These are phyloP conservation scores for Stagonosporopsis cucurbitacearum DNA, from an alignment of 2,329 filamentous ascomycete species.

Conservation along the genomic window DNA sequence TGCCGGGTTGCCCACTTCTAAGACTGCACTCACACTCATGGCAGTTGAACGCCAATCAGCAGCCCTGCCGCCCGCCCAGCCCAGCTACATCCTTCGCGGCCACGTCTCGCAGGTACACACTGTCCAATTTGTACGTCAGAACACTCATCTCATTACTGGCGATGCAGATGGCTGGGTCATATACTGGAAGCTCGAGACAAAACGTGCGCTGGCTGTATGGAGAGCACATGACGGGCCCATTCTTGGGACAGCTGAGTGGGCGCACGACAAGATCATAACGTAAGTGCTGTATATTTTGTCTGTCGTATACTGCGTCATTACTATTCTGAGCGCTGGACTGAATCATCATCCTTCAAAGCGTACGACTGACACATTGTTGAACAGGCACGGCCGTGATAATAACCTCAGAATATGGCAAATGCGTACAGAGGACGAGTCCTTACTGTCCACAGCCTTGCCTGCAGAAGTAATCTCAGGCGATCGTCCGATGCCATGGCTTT, in stretches of 20 bases:
- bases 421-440: slow-evolving; percentile 63
- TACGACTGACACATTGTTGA: neutral
- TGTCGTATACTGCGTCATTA: neutral
- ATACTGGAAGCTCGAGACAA: slow-evolving; percentile 82
- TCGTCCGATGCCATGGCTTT: slow-evolving; percentile 76
- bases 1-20: slow-evolving; percentile 35
- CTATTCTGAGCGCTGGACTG: neutral
- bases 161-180: slow-evolving; percentile 91
- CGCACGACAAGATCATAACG: slow-evolving; percentile 78
- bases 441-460: slow-evolving; percentile 72
- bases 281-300: slow-evolving; percentile 56
- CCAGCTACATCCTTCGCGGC: slow-evolving; percentile 79
- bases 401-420: slow-evolving; percentile 86
- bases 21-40: slow-evolving; percentile 39
- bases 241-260: slow-evolving; percentile 76
- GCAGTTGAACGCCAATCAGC: slow-evolving; percentile 37
- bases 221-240: slow-evolving; percentile 80
- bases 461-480: slow-evolving; percentile 64
- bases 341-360: neutral
- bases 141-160: slow-evolving; percentile 80
- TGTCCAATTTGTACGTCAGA: slow-evolving; percentile 73
- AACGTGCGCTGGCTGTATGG: slow-evolving; percentile 85
- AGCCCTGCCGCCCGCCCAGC: slow-evolving; percentile 59
- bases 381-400: slow-evolving; percentile 88
- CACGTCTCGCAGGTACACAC: slow-evolving; percentile 82